Conservation (phyloP, 2,329 filamentous ascomycete genomes). For the Fusarium sororula region DNA sequence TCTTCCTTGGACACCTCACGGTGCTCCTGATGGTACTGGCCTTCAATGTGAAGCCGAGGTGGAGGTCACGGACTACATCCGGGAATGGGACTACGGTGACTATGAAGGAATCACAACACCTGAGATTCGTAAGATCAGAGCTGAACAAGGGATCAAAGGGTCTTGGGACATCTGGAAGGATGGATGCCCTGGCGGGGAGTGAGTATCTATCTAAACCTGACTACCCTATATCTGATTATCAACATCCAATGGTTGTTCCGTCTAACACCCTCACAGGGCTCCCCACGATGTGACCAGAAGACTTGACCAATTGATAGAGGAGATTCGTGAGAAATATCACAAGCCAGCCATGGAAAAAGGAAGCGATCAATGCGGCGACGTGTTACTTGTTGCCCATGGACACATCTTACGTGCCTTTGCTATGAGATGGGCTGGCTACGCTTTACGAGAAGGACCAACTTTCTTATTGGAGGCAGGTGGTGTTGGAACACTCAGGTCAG, state of each 20-base stretch:
- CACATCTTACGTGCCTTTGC: conserved; percentile 90
- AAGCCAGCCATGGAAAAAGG: conserved; percentile 66
- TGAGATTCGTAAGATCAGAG: conserved; percentile 70
- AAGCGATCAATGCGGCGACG: conserved; percentile 49
- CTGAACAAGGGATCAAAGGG: conserved; percentile 63
- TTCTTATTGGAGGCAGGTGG: conserved; percentile 91
- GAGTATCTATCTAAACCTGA: conserved; percentile 46
- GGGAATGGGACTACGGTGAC: conserved; percentile 88
- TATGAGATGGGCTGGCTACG: conserved; percentile 82
- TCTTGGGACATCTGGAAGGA: conserved; percentile 91
- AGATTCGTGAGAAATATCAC: conserved; percentile 76
- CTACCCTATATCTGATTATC: conserved; percentile 1
- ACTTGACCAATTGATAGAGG: conserved; percentile 78
- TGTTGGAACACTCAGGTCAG: conserved; percentile 79
- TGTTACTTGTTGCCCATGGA: conserved; percentile 82
- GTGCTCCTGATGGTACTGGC: conserved; percentile 47
- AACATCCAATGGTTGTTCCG: background rate
- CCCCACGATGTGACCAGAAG: conserved; percentile 77
- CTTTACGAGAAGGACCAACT: conserved; percentile 77
- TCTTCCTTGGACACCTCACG: conserved; percentile 74
- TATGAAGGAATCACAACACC: conserved; percentile 83
- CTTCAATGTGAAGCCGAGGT: conserved; percentile 67
- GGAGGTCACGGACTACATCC: conserved; percentile 75
- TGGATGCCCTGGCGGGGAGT: conserved; percentile 87
- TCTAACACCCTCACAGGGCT: conserved; percentile 57